Evolutionary conservation across 768 basidiomycete genomes (phyloP), one percentile per base, ranked within the genome.

Genomic region (Boletellus emodensis): DNA sequence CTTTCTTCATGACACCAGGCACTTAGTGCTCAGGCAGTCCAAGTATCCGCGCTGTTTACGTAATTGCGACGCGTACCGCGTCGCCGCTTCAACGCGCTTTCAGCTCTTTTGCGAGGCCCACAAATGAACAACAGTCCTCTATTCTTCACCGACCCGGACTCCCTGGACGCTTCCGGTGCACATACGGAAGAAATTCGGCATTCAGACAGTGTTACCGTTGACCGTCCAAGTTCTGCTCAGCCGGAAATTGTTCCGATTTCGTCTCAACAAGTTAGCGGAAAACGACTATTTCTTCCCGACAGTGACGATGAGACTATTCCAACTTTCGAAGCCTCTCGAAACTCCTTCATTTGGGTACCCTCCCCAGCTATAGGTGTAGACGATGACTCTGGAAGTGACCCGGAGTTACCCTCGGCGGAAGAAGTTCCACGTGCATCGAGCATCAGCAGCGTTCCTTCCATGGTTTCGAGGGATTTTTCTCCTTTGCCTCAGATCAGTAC

Each of bases 61-160:
- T 22, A n/a, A 40, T 44, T 8, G 12, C 45, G 38, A 49, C 57
- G 48, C 52, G 53, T 51, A 35, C 38, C 13, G 34, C 15, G 42
- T 33, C 20, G 7, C 30, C n/a, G 15, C 20, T 1, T 12, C 10
- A n/a, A 36, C 28, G 28, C 28, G 28, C 28, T 28, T 28, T 28
- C 28, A 6, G 28, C 30, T 2, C 30, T 10, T 10, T 30, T 30
- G 30, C 9, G 30, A 11, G 6, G 40, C 37, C 22, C 22, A 13
- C 6, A 37, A 18, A 66, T 67, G 62, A 48, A 37, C 36, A 33
- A 39, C 40, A 34, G 11, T 12, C 66, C 64, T 7, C 66, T 78
- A 10, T 87, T 87, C 61, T 86, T 87, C 63, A 78, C 80, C 34
- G 76, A 75, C 33, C 80, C 83, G 14, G 72, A 80, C 26, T 42